These are phyloP conservation scores for Pichia exigua DNA, from an alignment of 805 yeast species.

Conservation along the genomic window DNA sequence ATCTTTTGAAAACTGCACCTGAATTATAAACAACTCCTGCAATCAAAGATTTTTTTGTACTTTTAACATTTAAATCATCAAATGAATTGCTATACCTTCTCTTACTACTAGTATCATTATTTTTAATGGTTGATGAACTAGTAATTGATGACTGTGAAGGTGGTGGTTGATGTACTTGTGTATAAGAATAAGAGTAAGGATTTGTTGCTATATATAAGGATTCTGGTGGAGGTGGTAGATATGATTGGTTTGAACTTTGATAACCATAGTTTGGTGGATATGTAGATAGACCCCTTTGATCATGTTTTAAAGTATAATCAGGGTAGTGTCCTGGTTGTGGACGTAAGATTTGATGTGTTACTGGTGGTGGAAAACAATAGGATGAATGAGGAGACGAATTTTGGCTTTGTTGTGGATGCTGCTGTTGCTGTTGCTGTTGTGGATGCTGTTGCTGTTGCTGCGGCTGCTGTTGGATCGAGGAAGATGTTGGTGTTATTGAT, in stretches of 20 bases:
- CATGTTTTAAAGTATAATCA: background rate
- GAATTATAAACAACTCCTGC: slow-evolving; percentile 23
- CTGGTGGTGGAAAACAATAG: background rate
- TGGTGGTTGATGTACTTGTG: background rate
- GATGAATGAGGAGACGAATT: background rate
- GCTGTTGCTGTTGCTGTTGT: background rate
- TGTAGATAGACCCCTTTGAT: background rate
- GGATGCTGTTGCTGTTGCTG: background rate
- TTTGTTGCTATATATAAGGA: background rate
- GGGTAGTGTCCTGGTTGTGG: background rate
- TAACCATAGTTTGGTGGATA: background rate
- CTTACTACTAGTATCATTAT: background rate
- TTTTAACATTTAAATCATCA: background rate
- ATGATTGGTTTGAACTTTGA: background rate
- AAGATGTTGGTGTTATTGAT: background rate
- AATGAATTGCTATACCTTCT: background rate
- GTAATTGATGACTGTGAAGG: background rate
- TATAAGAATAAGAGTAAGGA: background rate
- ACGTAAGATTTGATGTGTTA: background rate
- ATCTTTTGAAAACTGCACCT: slow-evolving; percentile 20
- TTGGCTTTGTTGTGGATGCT: background rate
- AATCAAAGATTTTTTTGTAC: slow-evolving; percentile 13
- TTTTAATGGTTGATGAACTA: background rate
- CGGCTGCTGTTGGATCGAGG: background rate
- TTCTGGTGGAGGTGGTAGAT: background rate